phyloP scores from a whole-genome alignment of 208 protist genomes.

The Wallacemonas collosoma region DNA sequence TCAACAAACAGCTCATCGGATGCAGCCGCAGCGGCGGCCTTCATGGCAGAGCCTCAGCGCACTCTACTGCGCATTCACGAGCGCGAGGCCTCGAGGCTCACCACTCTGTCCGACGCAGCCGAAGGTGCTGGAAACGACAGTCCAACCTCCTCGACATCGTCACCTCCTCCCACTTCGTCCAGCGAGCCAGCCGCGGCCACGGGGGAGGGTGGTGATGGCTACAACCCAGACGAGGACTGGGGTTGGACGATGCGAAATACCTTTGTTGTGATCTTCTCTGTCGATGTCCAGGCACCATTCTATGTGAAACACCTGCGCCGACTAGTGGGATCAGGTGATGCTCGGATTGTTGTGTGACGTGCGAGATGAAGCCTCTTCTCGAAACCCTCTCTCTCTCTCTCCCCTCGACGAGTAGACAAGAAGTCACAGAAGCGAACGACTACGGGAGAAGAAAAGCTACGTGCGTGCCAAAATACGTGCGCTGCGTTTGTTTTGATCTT shows the following conservation, averaged over 20 bases:
- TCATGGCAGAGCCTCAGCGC: slow-evolving; percentile 48
- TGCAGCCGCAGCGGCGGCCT: slow-evolving; percentile 28
- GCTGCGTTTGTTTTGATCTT: too few relatives aligned
- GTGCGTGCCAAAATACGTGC: too few relatives aligned
- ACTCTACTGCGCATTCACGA: slow-evolving; percentile 34
- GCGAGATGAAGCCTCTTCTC: background rate
- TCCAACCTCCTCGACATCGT: too few relatives aligned
- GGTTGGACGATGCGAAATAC: slow-evolving; percentile 70
- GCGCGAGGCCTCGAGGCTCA: background rate
- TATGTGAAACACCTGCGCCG: slow-evolving; percentile 69
- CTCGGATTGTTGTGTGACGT: background rate
- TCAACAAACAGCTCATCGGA: background rate
- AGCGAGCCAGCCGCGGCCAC: too few relatives aligned
- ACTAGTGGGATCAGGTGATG: slow-evolving; percentile 14
- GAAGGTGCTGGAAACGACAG: too few relatives aligned
- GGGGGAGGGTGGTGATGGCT: slow-evolving; percentile 17
- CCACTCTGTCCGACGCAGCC: too few relatives aligned
- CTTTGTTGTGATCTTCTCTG: slow-evolving; percentile 77
- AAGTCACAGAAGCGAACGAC: too few relatives aligned
- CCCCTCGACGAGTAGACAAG: too few relatives aligned
- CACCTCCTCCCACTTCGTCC: too few relatives aligned
- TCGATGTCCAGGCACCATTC: slow-evolving; percentile 54
- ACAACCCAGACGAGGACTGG: slow-evolving; percentile 67
- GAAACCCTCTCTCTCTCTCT: too few relatives aligned
- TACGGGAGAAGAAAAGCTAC: too few relatives aligned